Evolutionary conservation across 139 green algal genomes (phyloP).

Genomic region (Chlorella sp.): DNA sequence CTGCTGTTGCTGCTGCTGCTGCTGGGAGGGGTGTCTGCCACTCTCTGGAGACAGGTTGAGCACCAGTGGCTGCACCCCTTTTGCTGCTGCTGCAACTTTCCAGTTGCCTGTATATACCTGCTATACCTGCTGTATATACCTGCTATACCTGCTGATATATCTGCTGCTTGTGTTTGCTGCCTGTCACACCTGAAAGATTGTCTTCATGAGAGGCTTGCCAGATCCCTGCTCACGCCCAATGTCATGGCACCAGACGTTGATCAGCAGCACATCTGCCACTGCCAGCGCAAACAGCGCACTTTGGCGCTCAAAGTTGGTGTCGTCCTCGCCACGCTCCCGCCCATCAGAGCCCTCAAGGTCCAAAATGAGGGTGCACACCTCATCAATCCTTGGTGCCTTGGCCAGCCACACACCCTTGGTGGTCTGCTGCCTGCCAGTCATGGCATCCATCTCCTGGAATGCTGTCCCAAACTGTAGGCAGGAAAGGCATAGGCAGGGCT

Average conservation of each 20-base stretch:
- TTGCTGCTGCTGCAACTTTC: too few species aligned
- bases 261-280: conserved; percentile 86
- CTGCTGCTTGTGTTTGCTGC: too few species aligned
- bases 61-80: too few species aligned
- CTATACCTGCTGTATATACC: too few species aligned
- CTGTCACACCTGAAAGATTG: conserved; percentile 90
- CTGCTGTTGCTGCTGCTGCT: too few species aligned
- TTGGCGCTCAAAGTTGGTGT: conserved; percentile 97
- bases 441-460: conserved; percentile 95
- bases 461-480: conserved; percentile 89
- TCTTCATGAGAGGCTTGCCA: conserved; percentile 97
- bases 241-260: conserved; percentile 99
- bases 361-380: conserved; percentile 78
- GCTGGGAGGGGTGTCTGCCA: too few species aligned
- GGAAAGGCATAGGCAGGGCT: too few species aligned
- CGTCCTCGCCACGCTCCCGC: conserved; percentile 92
- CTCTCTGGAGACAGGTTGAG: too few species aligned
- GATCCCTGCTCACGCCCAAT: conserved; percentile 89
- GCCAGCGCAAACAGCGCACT: conserved; percentile 93
- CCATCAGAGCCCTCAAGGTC: conserved; percentile 89
- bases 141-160: too few species aligned
- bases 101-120: too few species aligned
- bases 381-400: conserved; percentile 51
- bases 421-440: conserved; percentile 76
- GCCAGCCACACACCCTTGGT: conserved; percentile 88